Percentiles rank a stretch among this genome's conserved stretches.
phyloP scores from a whole-genome alignment of 2,329 filamentous ascomycete species.

The Cyclaneusma minus region DNA sequence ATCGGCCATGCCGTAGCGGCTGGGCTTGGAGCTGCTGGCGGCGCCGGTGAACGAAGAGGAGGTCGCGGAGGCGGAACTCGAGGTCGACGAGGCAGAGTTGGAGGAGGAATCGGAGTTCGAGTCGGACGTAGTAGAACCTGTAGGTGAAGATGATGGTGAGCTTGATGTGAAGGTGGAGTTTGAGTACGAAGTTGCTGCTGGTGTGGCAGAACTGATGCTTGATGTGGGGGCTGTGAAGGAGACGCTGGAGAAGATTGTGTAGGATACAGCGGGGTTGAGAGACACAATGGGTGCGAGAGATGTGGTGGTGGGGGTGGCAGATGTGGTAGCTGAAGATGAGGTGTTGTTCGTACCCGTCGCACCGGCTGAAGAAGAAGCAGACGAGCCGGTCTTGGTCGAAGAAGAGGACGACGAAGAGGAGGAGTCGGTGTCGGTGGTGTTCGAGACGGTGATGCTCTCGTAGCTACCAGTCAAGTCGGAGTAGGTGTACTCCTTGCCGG shows the following conservation, averaged over 20 bases:
- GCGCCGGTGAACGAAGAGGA: too few relatives aligned
- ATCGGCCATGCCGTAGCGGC: constrained; percentile 14
- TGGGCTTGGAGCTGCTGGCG: constrained; percentile 8
- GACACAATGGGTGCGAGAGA: constrained; percentile 18
- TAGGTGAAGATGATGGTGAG: too few relatives aligned
- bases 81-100: background rate
- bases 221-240: background rate
- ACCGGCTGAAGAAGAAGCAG: constrained; percentile 2
- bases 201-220: background rate
- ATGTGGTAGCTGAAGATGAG: constrained; percentile 4
- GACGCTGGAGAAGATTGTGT: background rate
- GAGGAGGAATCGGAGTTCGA: background rate
- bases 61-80: background rate
- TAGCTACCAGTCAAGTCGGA: constrained; percentile 29
- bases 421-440: constrained; percentile 4
- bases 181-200: too few relatives aligned
- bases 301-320: constrained; percentile 6
- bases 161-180: background rate
- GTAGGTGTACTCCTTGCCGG: constrained; percentile 32
- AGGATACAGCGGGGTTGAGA: background rate
- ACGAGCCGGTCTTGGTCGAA: constrained; percentile 4
- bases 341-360: constrained; percentile 4
- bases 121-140: too few relatives aligned
- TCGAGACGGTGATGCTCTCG: constrained; percentile 25
- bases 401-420: constrained; percentile 1